Base-by-base conservation (phyloP, 1,284 basidiomycete species). In the Melampsora americana region DNA sequence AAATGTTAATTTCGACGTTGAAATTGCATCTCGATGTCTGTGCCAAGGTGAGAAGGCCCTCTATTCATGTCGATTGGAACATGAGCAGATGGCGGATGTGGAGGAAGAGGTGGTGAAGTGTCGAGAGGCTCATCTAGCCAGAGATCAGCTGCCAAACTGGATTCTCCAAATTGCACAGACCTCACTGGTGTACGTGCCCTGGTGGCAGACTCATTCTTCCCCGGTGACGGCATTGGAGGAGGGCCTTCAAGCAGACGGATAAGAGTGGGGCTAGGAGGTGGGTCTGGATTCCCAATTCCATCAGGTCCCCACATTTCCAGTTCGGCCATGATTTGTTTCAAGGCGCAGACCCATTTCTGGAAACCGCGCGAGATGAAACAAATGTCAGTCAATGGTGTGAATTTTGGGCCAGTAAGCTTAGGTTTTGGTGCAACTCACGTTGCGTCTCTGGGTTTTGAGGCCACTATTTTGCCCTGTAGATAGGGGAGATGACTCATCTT, bases 391-490 rank as follows among this genome's bases (percentile, higher is more conserved):
- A 42, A 42, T 35, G 35, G 35, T 35, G 35, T 5, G 35, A 35
- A 3, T 35, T 42, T n/a, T n/a, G n/a, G 39, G 12, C 1, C 39
- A 12, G 39, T 7, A 42, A 42, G 11, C 6, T 5, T 12, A 5
- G 6, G 12, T 1, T 9, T 5, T 12, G 39, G 6, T 5, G 39
- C 39, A 3, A 66, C 71, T 66, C 48, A 74, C 71, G 53, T 74
- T 74, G 44, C 71, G 28, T 28, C 71, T 66, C 64, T 78, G 78
- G 30, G 78, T 86, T 86, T 89, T 93, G 56, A 94, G 84, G 0
- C 89, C 88, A 28, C 88, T 89, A 80, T 92, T 90, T 83, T 93
- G 92, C 85, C 62, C 69, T 70, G 56, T 28, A 61, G 53, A n/a
- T 39, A 32, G 16, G 39, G 44, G 12, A 56, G 23, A n/a, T 23